Percentiles rank a stretch among this genome's conserved stretches.
These are phyloP conservation scores for Angomonas ambiguus DNA, from an alignment of 208 protist species.

Conservation along the genomic window DNA sequence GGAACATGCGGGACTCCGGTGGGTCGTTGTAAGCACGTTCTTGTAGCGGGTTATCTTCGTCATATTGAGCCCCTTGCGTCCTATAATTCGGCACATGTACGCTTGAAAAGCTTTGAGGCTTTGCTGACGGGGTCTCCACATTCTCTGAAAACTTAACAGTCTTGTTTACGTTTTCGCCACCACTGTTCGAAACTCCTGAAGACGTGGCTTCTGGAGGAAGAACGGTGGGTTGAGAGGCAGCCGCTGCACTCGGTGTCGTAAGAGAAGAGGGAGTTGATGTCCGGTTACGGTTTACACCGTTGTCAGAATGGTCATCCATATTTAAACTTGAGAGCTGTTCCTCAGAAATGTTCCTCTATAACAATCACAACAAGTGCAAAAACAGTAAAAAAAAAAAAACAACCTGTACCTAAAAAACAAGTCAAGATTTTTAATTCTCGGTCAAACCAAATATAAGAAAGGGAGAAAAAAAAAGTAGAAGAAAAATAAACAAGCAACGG, in stretches of 20 bases:
- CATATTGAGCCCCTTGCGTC: too few species aligned
- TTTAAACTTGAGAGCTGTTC: too few species aligned
- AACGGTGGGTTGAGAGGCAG: neutral
- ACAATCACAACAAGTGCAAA: neutral
- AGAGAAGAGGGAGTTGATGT: neutral
- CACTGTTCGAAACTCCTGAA: neutral
- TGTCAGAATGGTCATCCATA: neutral
- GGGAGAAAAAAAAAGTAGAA: too few species aligned
- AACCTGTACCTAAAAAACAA: neutral
- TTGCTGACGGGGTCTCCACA: neutral
- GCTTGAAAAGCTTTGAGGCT: neutral
- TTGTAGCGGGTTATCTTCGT: neutral
- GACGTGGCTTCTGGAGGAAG: neutral
- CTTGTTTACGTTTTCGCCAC: neutral
- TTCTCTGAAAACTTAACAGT: neutral
- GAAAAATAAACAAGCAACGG: too few species aligned
- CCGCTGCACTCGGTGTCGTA: neutral
- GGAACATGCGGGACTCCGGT: neutral
- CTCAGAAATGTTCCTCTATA: neutral
- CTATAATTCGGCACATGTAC: neutral
- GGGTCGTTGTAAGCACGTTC: neutral
- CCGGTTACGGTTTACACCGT: neutral
- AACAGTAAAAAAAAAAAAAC: conserved; percentile 8
- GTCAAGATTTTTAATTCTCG: neutral
- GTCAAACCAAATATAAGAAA: too few species aligned